Percentiles rank a stretch among this genome's conserved stretches.
phyloP scores from a whole-genome alignment of 495 filamentous ascomycete species.

The Neurospora terricola region DNA sequence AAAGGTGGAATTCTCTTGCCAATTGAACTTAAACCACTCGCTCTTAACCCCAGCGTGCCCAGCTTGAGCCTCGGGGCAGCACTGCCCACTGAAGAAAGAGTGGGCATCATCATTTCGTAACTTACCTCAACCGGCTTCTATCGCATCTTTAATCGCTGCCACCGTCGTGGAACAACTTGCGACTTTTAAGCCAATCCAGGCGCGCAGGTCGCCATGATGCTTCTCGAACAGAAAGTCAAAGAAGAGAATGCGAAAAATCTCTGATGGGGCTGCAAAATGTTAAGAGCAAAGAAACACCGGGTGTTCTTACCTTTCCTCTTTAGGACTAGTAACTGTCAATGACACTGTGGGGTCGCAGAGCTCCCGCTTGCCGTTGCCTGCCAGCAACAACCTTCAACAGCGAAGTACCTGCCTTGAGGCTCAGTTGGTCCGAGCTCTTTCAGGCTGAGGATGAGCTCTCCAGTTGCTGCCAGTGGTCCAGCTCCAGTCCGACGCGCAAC shows the following conservation, averaged over 20 bases:
- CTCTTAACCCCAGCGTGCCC: neutral
- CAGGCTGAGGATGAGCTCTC: slow-evolving; percentile 11
- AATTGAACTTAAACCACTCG: neutral
- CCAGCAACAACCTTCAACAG: neutral
- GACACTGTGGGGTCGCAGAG: neutral
- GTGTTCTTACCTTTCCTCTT: neutral
- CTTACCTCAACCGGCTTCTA: neutral
- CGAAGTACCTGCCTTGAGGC: neutral
- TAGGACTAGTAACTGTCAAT: neutral
- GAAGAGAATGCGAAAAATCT: neutral
- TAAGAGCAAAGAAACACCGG: neutral
- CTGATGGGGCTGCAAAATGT: neutral
- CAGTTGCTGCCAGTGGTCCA: slow-evolving; percentile 3
- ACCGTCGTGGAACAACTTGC: neutral
- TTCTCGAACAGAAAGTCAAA: neutral
- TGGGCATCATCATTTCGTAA: neutral
- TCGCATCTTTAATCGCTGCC: neutral
- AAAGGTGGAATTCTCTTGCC: neutral
- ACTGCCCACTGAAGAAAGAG: neutral
- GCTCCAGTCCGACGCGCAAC: slow-evolving; percentile 26
- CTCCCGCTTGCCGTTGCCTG: neutral
- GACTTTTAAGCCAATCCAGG: neutral
- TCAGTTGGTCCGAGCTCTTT: slow-evolving; percentile 21
- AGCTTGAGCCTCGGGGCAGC: neutral
- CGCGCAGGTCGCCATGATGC: neutral